phyloP scores from a whole-genome alignment of 176 grass and related monocot genomes.

The Cymbopogon citratus region DNA sequence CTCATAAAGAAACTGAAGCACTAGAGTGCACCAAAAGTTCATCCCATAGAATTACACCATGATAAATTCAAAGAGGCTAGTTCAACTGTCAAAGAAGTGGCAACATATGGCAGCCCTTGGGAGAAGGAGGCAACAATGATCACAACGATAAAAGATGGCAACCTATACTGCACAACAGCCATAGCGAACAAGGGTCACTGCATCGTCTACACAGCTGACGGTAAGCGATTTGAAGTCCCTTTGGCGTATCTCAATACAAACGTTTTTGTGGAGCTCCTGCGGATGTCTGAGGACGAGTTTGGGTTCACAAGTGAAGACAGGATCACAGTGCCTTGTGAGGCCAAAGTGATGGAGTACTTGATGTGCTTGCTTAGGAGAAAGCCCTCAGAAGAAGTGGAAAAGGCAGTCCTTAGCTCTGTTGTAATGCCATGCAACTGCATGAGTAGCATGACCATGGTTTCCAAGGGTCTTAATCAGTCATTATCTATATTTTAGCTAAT shows the following conservation, averaged over 20 bases:
- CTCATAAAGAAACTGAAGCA: slow-evolving; percentile 15
- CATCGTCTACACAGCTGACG: slow-evolving; percentile 32
- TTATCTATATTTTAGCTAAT: slow-evolving; percentile 41
- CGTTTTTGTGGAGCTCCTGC: slow-evolving; percentile 45
- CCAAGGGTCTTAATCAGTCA: slow-evolving; percentile 17
- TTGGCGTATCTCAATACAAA: slow-evolving; percentile 37
- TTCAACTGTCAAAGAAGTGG: slow-evolving; percentile 45
- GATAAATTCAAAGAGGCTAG: slow-evolving; percentile 35
- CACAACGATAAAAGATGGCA: neutral
- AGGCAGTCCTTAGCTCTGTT: slow-evolving; percentile 45
- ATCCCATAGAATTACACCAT: slow-evolving; percentile 25
- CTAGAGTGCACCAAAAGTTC: slow-evolving; percentile 16
- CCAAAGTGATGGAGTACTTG: slow-evolving; percentile 51
- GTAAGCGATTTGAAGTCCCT: slow-evolving; percentile 51
- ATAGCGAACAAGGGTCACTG: slow-evolving; percentile 46
- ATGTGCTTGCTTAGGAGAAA: slow-evolving; percentile 49
- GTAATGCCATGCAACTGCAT: slow-evolving; percentile 31
- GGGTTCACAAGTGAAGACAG: slow-evolving; percentile 41
- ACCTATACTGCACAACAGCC: slow-evolving; percentile 7
- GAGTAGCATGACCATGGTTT: slow-evolving; percentile 25
- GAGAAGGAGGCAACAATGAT: slow-evolving; percentile 10
- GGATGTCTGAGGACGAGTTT: slow-evolving; percentile 53
- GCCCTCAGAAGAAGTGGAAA: slow-evolving; percentile 57
- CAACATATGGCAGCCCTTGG: slow-evolving; percentile 29
- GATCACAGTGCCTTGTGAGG: slow-evolving; percentile 63